Conservation (phyloP, 805 yeast genomes). For the Ogataea nakhonphanomensis region DNA sequence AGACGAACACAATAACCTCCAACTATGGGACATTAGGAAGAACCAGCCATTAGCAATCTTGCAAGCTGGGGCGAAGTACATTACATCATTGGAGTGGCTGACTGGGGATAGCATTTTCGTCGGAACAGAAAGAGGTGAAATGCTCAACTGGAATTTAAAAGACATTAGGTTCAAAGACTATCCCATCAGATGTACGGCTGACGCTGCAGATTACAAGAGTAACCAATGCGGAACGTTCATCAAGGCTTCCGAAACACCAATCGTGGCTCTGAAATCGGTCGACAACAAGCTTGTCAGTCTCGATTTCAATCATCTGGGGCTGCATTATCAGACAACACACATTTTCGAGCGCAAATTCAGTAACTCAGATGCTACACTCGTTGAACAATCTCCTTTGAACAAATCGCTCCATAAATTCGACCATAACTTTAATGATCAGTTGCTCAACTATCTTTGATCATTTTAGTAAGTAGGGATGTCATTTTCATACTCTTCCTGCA, state of each 20-base stretch:
- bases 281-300: conserved; percentile 43
- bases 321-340: conserved; percentile 34
- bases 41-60: conserved; percentile 49
- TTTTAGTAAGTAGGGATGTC: conserved; percentile 36
- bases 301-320: conserved; percentile 54
- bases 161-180: conserved; percentile 7
- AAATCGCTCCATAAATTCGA: conserved; percentile 12
- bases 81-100: conserved; percentile 62
- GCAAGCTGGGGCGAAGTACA: conserved; percentile 51
- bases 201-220: conserved; percentile 36
- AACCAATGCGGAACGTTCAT: conserved; percentile 54
- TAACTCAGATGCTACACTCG: conserved; percentile 17
- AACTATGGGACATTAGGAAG: conserved; percentile 75
- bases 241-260: conserved; percentile 54
- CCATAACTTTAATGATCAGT: not conserved
- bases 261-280: conserved; percentile 44
- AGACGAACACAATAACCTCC: conserved; percentile 47
- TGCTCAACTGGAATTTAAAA: conserved; percentile 61
- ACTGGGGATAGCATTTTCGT: conserved; percentile 40
- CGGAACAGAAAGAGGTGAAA: conserved; percentile 61
- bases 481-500: conserved; percentile 46
- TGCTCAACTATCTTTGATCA: conserved; percentile 13
- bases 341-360: conserved; percentile 9
- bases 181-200: conserved; percentile 38
- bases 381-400: conserved; percentile 2